Evolutionary conservation across 805 yeast genomes (phyloP), one percentile per base, ranked within the genome.

Genomic region (Cyberlindnera euphorbiae): DNA sequence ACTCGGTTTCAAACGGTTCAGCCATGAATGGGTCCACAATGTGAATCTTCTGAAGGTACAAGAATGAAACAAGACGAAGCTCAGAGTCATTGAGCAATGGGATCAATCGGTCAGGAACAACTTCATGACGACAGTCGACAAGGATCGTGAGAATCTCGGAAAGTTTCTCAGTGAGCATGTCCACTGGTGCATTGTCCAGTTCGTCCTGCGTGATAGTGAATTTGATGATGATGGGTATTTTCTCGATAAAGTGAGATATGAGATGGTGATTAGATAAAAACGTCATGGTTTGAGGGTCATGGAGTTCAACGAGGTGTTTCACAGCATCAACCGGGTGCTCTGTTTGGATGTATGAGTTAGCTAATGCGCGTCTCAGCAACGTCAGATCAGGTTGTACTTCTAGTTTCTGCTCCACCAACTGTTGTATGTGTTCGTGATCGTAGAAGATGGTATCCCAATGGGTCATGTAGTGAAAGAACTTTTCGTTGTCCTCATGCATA

Each of bases 261-360:
- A 90, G 59, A 49, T 87, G 90, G 52, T 81, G 69, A 25, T 69
- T 63, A 9, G 78, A 64, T 32, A 88, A 62, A 36, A 86, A 73
- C 26, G 70, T 66, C 29, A 89, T 53, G 0, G 79, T 71, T 12
- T 69, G 49, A 0, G 65, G 53, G 53, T 83, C 88, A 43, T 70
- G 64, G 18, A 82, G 58, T 13, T 55, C 56, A 11, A 85, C 66
- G 46, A 85, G 63, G 52, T 82, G 88, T 0, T 67, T 67, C 7
- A 82, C 76, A 2, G 96, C 89, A 23, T 67, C 66, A 2, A 63
- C 61, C 3, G 82, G 82, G 28, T 79, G 80, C 22, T 73, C 71
- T 0, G 76, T 60, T 33, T 69, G 66, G 9, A 81, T 60, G 47
- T 81, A 81, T 8, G 87, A 49, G 9, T 70, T 61, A 19, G 79